These are phyloP conservation scores for Sparassis latifolia DNA, from an alignment of 1,284 basidiomycete genomes.

Conservation along the genomic window DNA sequence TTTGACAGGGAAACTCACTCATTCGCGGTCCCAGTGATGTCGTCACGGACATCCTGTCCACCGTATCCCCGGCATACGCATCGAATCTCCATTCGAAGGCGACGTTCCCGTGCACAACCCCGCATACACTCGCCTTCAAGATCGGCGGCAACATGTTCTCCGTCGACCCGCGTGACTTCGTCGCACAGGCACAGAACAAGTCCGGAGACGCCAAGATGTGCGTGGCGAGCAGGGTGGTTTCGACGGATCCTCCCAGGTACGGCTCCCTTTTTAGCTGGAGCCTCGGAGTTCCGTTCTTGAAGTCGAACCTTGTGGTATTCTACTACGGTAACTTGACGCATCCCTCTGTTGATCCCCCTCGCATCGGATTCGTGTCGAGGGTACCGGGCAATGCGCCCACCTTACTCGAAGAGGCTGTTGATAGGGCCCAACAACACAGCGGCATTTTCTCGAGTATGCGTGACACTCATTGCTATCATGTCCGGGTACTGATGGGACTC, in stretches of 20 bases:
- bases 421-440: conserved; percentile 29
- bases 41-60: conserved; percentile 33
- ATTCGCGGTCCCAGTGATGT: conserved; percentile 32
- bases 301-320: conserved; percentile 40
- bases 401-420: conserved; percentile 33
- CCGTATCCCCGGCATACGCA: conserved; percentile 29
- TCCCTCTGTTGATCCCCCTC: conserved; percentile 56
- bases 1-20: conserved; percentile 32
- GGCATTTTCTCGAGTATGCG: conserved; percentile 38
- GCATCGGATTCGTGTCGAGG: conserved; percentile 64
- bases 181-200: conserved; percentile 32
- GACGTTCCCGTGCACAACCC: conserved; percentile 35
- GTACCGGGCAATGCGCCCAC: conserved; percentile 47
- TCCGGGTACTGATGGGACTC: neutral
- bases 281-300: conserved; percentile 36
- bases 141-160: conserved; percentile 60
- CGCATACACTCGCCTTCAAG: conserved; percentile 53
- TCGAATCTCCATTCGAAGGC: conserved; percentile 19
- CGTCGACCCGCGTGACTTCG: conserved; percentile 61
- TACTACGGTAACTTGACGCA: conserved; percentile 62
- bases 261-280: conserved; percentile 32
- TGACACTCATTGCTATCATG: too few relatives aligned
- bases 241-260: conserved; percentile 44
- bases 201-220: conserved; percentile 37
- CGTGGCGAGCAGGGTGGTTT: conserved; percentile 38